Evolutionary conservation across 2,329 filamentous ascomycete genomes (phyloP).

Genomic region (Ophiostoma perfectum): DNA sequence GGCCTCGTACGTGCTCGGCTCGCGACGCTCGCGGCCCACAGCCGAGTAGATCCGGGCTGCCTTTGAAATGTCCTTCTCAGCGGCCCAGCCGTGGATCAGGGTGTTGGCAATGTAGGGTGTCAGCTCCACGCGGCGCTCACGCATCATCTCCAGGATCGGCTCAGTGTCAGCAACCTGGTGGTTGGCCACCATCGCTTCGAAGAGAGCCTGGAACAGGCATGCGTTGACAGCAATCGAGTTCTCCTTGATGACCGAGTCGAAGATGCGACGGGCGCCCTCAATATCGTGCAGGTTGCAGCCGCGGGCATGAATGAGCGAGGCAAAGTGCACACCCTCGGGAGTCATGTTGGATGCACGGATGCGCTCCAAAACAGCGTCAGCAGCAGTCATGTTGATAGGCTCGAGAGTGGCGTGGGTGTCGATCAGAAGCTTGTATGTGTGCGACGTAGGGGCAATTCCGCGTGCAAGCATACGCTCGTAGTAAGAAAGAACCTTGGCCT

Average conservation of each 20-base stretch:
- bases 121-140: conserved; percentile 65
- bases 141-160: conserved; percentile 70
- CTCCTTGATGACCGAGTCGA: conserved; percentile 72
- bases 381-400: conserved; percentile 80
- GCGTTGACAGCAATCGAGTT: conserved; percentile 65
- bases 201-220: conserved; percentile 92
- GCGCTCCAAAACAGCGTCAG: conserved; percentile 72
- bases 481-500: conserved; percentile 86
- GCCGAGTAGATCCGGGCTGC: conserved; percentile 72
- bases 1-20: conserved; percentile 97
- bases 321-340: conserved; percentile 91
- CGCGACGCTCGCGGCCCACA: conserved; percentile 72
- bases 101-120: conserved; percentile 98
- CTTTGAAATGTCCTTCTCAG: conserved; percentile 72
- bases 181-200: conserved; percentile 95
- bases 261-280: conserved; percentile 71
- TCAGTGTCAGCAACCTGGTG: conserved; percentile 74
- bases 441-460: conserved; percentile 83
- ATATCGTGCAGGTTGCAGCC: conserved; percentile 93
- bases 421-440: conserved; percentile 96
- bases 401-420: conserved; percentile 93
- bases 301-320: conserved; percentile 89
- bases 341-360: conserved; percentile 69
- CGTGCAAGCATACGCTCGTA: conserved; percentile 89
- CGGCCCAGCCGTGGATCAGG: conserved; percentile 92